Evolutionary conservation across 345 rosid genomes (phyloP).

Genomic region (Toxicodendron radicans): DNA sequence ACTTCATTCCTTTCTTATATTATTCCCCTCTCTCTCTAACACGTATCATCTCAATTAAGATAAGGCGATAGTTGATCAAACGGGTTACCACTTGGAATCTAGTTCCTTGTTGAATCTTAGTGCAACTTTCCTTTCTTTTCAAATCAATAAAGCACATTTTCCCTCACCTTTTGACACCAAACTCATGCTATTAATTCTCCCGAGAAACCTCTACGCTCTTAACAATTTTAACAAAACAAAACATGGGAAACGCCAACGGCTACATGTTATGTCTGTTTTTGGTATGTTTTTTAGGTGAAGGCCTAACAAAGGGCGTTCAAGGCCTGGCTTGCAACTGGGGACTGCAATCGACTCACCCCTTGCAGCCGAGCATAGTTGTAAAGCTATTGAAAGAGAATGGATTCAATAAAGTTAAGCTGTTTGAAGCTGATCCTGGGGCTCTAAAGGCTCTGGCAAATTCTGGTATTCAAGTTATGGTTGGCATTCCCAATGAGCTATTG

Average conservation of each 20-base stretch:
- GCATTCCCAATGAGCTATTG: conserved; percentile 82
- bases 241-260: conserved; percentile 30
- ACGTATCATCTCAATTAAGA: background rate
- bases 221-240: background rate
- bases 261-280: conserved; percentile 24
- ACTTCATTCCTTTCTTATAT: conserved; percentile 30
- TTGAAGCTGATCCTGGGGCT: conserved; percentile 83
- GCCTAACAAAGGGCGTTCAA: conserved; percentile 28
- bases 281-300: conserved; percentile 19
- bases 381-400: conserved; percentile 74
- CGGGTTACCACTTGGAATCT: conserved; percentile 40
- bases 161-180: background rate
- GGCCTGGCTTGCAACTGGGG: conserved; percentile 90
- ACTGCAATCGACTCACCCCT: conserved; percentile 60
- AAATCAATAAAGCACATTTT: conserved; percentile 35
- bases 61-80: conserved; percentile 4
- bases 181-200: background rate
- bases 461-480: conserved; percentile 89
- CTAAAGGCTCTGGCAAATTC: conserved; percentile 81
- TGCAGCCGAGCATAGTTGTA: conserved; percentile 62
- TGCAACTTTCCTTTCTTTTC: conserved; percentile 46
- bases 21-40: background rate
- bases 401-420: conserved; percentile 81
- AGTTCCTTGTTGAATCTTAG: conserved; percentile 37
- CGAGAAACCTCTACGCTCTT: no score